Evolutionary conservation across 306 rosid genomes (phyloP).

Genomic region (Aeschynomene evenia): DNA sequence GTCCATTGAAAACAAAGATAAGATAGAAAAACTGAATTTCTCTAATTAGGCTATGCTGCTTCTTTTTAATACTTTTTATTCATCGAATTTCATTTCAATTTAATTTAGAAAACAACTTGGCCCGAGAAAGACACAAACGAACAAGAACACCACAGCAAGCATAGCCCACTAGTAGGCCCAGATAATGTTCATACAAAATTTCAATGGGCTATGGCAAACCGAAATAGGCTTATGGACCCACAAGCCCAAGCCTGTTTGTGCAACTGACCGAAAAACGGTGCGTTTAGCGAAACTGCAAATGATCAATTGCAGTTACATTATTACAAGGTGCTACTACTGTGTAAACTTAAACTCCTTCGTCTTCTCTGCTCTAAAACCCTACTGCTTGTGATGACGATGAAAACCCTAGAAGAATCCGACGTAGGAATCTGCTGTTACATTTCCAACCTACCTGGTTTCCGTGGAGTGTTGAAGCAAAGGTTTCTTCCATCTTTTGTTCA

Average conservation of each 20-base stretch:
- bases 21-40: too few species aligned
- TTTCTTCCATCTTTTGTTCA: conserved; percentile 15
- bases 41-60: too few species aligned
- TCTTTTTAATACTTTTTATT: too few species aligned
- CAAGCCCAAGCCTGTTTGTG: not conserved
- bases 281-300: conserved; percentile 10
- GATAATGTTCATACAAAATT: too few species aligned
- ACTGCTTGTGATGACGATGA: conserved; percentile 39
- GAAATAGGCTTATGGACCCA: not conserved
- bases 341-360: not conserved
- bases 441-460: conserved; percentile 84
- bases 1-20: too few species aligned
- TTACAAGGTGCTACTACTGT: conserved; percentile 13
- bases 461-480: conserved; percentile 92
- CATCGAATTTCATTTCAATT: too few species aligned
- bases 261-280: conserved; percentile 4
- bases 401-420: conserved; percentile 62
- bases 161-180: too few species aligned
- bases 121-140: too few species aligned
- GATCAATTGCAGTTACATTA: not conserved
- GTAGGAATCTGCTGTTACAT: conserved; percentile 84
- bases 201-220: too few species aligned
- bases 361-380: conserved; percentile 45
- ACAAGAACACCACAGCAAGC: too few species aligned
- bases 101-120: too few species aligned